phyloP scores from a whole-genome alignment of 441 rosid genomes.

The Theobroma grandiflorum region DNA sequence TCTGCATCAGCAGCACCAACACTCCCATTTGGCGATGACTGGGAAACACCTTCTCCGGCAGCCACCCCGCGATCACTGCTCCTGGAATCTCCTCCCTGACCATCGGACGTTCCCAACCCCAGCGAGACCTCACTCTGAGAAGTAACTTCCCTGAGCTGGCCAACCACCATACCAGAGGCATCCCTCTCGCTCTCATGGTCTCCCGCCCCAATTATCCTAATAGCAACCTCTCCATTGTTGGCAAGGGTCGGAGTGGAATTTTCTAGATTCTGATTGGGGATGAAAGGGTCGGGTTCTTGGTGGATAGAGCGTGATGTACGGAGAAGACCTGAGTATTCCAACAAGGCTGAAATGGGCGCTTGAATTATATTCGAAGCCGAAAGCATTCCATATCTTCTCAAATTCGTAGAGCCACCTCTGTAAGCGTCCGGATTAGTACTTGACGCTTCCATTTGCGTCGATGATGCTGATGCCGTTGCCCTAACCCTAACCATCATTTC shows the following conservation, averaged over 20 bases:
- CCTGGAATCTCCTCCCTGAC: constrained; percentile 52
- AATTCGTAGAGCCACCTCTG: constrained; percentile 53
- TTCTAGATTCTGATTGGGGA: constrained; percentile 42
- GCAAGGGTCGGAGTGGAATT: constrained; percentile 44
- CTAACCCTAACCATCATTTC: constrained; percentile 55
- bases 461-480: constrained; percentile 31
- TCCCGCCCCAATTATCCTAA: constrained; percentile 85
- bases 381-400: constrained; percentile 67
- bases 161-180: constrained; percentile 55
- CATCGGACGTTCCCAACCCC: constrained; percentile 39
- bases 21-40: constrained; percentile 47
- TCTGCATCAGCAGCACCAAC: constrained; percentile 48
- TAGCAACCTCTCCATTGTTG: constrained; percentile 83
- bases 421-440: constrained; percentile 58
- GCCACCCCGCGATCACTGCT: constrained; percentile 45
- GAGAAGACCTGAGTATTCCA: constrained; percentile 92
- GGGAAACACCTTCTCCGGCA: constrained; percentile 53
- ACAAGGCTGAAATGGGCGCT: constrained; percentile 85
- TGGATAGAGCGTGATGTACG: constrained; percentile 56
- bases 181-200: constrained; percentile 74
- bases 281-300: constrained; percentile 65
- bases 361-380: constrained; percentile 88
- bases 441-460: constrained; percentile 75
- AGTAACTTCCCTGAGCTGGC: constrained; percentile 47
- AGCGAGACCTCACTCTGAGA: constrained; percentile 50